A percentile compares a stretch with the other conserved stretches of the same genome.
Conservation (phyloP, 352 stramenopile genomes). For the Pythium phragmitis region DNA sequence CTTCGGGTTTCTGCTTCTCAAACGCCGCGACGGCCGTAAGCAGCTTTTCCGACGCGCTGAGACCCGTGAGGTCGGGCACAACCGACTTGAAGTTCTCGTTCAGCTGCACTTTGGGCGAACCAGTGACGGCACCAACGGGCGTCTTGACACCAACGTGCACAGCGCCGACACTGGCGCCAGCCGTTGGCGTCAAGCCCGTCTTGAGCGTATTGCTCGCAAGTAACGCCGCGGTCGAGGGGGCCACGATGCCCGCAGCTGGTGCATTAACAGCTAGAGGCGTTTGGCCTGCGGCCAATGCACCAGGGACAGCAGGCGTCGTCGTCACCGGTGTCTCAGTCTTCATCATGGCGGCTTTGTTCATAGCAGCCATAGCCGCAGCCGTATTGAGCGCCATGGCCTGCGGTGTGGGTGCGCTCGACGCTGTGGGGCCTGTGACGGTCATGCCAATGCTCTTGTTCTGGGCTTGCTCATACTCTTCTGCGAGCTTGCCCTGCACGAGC, state of each 20-base stretch:
- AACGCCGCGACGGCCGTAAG: constrained; percentile 76
- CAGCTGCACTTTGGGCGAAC: constrained; percentile 33
- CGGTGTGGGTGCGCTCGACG: constrained; percentile 21
- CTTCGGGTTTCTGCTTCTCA: constrained; percentile 82
- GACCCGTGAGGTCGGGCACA: constrained; percentile 66
- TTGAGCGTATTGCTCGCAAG: constrained; percentile 1
- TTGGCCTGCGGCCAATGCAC: background rate
- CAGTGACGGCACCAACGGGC: background rate
- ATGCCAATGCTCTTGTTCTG: constrained; percentile 47
- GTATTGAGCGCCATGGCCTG: constrained; percentile 30
- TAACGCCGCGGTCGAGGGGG: constrained; percentile 16
- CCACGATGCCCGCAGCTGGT: constrained; percentile 5
- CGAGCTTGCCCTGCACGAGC: constrained; percentile 78
- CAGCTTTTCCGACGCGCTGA: constrained; percentile 76
- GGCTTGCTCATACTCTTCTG: constrained; percentile 74
- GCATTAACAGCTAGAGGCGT: background rate
- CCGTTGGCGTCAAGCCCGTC: constrained; percentile 18
- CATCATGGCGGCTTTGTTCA: constrained; percentile 37
- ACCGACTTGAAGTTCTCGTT: constrained; percentile 67
- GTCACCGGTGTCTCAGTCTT: constrained; percentile 13
- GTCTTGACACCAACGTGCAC: background rate
- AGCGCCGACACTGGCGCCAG: background rate
- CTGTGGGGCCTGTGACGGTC: constrained; percentile 16
- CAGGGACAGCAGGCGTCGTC: constrained; percentile 1
- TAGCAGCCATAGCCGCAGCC: constrained; percentile 21